These are phyloP conservation scores for Phyllosticta capitalensis DNA, from an alignment of 2,329 filamentous ascomycete genomes.

Conservation along the genomic window DNA sequence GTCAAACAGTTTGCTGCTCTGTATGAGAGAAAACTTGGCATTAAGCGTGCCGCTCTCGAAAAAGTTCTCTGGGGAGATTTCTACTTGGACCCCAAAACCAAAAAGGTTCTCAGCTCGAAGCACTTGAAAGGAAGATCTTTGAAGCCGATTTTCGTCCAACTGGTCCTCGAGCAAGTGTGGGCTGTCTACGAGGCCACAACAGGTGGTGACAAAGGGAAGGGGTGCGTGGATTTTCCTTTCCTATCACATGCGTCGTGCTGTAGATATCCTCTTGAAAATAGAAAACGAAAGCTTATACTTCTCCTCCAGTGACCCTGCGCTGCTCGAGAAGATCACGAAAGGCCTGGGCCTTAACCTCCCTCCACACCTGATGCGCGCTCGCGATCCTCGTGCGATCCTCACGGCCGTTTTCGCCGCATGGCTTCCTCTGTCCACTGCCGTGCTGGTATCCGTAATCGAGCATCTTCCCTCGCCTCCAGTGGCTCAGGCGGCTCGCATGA, in stretches of 20 bases:
- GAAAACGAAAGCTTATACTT: constrained; percentile 32
- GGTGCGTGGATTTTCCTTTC: constrained; percentile 46
- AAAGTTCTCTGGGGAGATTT: constrained; percentile 96
- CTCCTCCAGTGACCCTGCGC: constrained; percentile 53
- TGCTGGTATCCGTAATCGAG: constrained; percentile 90
- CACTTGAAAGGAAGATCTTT: constrained; percentile 85
- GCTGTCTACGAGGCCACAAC: constrained; percentile 86
- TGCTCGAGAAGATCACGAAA: constrained; percentile 92
- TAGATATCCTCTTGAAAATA: neutral
- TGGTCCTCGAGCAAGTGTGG: constrained; percentile 94
- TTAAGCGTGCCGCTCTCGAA: constrained; percentile 79
- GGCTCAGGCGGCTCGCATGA: constrained; percentile 73
- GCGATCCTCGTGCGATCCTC: constrained; percentile 74
- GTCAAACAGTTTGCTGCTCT: constrained; percentile 85
- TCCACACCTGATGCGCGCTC: constrained; percentile 71
- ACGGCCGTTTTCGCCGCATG: constrained; percentile 81
- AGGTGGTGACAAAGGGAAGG: constrained; percentile 71
- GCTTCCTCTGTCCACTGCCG: constrained; percentile 84
- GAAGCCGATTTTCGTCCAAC: constrained; percentile 95
- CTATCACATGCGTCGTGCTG: constrained; percentile 14
- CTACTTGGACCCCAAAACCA: constrained; percentile 94
- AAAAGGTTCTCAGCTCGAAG: constrained; percentile 80
- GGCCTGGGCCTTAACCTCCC: constrained; percentile 77
- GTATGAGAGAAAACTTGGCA: constrained; percentile 94
- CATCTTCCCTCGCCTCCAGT: constrained; percentile 73